A percentile compares a stretch with the other conserved stretches of the same genome.
These are phyloP conservation scores for Penicillium verhagenii DNA, from an alignment of 495 filamentous ascomycete genomes.

Conservation along the genomic window DNA sequence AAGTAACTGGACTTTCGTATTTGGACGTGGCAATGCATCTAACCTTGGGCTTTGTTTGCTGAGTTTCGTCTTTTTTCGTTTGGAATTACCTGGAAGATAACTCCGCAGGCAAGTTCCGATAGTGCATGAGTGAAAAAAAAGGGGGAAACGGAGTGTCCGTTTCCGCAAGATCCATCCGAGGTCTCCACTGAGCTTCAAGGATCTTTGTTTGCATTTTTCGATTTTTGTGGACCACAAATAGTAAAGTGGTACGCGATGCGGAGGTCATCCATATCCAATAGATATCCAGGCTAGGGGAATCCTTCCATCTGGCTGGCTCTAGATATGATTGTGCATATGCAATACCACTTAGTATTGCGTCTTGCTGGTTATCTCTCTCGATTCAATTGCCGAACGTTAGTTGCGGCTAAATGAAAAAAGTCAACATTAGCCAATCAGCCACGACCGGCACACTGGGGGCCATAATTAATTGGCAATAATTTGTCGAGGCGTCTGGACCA, in stretches of 20 bases:
- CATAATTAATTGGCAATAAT: constrained; percentile 16
- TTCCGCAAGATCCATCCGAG: constrained; percentile 24
- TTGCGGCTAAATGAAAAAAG: constrained; percentile 9
- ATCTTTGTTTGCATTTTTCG: constrained; percentile 10
- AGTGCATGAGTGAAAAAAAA: constrained; percentile 9
- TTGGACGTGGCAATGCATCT: constrained; percentile 3
- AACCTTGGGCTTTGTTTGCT: neutral
- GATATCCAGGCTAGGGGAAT: too few species aligned
- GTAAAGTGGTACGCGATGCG: neutral
- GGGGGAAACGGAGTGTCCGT: constrained; percentile 4
- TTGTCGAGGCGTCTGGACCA: neutral
- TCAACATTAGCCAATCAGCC: constrained; percentile 11
- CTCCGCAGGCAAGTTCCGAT: neutral
- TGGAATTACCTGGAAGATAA: neutral
- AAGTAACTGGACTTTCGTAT: neutral
- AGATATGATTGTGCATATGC: too few species aligned
- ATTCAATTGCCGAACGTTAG: constrained; percentile 3
- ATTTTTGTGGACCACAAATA: neutral
- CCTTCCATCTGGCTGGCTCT: neutral
- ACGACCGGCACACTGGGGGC: neutral
- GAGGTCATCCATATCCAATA: neutral
- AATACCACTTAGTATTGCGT: too few species aligned
- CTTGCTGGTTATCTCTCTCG: neutral
- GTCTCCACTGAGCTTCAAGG: constrained; percentile 21
- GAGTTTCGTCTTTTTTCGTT: neutral